Conservation (phyloP, 108 stramenopile genomes). For the Nannochloropsis granulata region DNA sequence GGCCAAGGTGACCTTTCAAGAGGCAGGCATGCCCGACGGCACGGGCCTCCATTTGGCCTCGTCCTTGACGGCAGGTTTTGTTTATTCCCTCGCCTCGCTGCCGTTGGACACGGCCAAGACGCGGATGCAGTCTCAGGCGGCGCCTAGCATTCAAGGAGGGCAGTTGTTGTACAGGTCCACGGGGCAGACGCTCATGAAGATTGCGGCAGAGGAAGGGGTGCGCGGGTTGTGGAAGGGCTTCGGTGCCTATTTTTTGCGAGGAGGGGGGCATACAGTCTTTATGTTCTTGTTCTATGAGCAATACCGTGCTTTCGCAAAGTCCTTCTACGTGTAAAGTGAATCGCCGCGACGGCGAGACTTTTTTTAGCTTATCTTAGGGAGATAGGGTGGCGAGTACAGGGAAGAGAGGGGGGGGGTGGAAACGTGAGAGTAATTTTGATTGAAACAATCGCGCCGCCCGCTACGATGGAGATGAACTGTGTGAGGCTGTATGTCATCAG, state of each 20-base stretch:
- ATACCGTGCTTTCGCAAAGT: slow-evolving; percentile 5
- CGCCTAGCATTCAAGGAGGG: neutral
- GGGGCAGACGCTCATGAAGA: slow-evolving; percentile 17
- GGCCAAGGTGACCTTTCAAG: slow-evolving; percentile 22
- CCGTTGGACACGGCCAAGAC: slow-evolving; percentile 39
- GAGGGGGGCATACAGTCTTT: slow-evolving; percentile 33
- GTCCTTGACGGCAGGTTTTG: slow-evolving; percentile 29
- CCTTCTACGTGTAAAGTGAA: neutral
- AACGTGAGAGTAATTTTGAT: too few species aligned
- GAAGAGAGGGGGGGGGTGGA: too few species aligned
- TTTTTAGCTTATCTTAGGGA: too few species aligned
- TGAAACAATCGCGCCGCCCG: too few species aligned
- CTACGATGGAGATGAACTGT: too few species aligned
- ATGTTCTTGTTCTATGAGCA: slow-evolving; percentile 38
- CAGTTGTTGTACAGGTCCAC: slow-evolving; percentile 19
- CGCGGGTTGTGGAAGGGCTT: slow-evolving; percentile 32
- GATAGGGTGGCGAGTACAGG: too few species aligned
- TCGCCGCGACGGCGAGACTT: too few species aligned
- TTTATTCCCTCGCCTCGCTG: slow-evolving; percentile 29
- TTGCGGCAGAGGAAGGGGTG: slow-evolving; percentile 21
- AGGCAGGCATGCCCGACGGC: slow-evolving; percentile 9
- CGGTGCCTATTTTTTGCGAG: slow-evolving; percentile 29
- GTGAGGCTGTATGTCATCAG: too few species aligned
- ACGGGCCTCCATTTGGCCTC: slow-evolving; percentile 18
- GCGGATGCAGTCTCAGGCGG: slow-evolving; percentile 19